Evolutionary conservation across 208 protist genomes (phyloP), one percentile per base, ranked within the genome.

Genomic region (Crithidia thermophila): DNA sequence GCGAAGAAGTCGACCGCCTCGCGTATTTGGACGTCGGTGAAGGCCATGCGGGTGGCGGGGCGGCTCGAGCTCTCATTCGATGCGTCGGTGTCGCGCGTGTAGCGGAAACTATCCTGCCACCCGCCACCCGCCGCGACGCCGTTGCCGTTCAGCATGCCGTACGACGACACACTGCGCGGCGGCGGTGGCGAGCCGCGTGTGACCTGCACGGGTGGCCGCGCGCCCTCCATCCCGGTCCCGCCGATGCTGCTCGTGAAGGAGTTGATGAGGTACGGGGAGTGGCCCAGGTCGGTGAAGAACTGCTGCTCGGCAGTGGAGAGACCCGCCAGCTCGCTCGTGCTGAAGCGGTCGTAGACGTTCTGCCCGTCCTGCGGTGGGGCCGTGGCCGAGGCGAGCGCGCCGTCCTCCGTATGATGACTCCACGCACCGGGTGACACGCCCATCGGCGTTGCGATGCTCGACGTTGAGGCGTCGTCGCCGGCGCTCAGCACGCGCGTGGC

Each of bases 301-400:
- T 79, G 74, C 50, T 79, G 74, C 56, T 79, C 67, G 8, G 67
- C 67, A 2, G 47, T 59, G 1, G 67, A 60, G 3, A 79, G 51
- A 4, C 50, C 74, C 0, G 53, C 65, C 28, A 71, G 57, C 62
- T 79, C 74, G 34, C 74, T 74, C 18, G 66, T 79, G 43, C 67
- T 79, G 27, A 73, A 79, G 14, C 59, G 47, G 45, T 75, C 39
- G 52, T 67, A 67, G 0, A 56, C 59, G 64, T 27, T 56, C 33
- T 28, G 39, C n/a, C 53, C 53, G 34, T 62, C 64, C 14, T 42
- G 31, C 28, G 43, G 40, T 14, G 53, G 9, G 6, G 34, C 3
- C 13, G 53, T 16, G 6, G 34, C 3, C 13, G 64, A 46, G 16
- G 14, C 33, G 33, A 64, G 58, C 13, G 58, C 45, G 51, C 53